These are phyloP conservation scores for Cerrena zonata DNA, from an alignment of 1,284 basidiomycete genomes.

Conservation along the genomic window DNA sequence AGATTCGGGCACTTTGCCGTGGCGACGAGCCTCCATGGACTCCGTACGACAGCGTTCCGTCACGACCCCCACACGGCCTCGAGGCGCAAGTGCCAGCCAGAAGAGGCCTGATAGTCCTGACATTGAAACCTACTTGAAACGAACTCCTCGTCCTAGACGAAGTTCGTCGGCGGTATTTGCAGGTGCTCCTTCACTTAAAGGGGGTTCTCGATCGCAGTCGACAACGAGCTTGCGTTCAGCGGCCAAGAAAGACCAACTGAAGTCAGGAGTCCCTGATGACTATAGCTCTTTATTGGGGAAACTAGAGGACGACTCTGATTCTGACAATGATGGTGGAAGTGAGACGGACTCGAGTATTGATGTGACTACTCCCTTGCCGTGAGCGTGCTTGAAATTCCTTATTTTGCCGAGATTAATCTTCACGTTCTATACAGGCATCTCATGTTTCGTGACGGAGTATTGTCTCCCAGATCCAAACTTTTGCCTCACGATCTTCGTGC, in stretches of 20 bases:
- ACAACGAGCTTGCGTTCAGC: conserved; percentile 14
- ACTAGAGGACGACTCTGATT: conserved; percentile 18
- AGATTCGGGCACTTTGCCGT: conserved; percentile 13
- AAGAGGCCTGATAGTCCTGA: conserved; percentile 38
- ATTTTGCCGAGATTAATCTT: background rate
- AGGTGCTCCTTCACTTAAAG: conserved; percentile 7
- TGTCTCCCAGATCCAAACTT: conserved; percentile 69
- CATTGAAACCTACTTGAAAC: conserved; percentile 40
- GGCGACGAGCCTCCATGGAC: conserved; percentile 2
- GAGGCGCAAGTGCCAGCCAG: background rate
- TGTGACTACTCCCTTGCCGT: conserved; percentile 74
- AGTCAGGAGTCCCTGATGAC: conserved; percentile 15
- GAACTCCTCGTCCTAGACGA: conserved; percentile 39
- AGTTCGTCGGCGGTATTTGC: conserved; percentile 22
- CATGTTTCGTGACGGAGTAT: conserved; percentile 66
- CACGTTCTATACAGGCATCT: conserved; percentile 44
- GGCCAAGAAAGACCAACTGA: conserved; percentile 15
- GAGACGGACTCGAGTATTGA: conserved; percentile 69
- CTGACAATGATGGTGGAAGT: conserved; percentile 35
- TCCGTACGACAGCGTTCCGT: background rate
- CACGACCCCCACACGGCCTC: background rate
- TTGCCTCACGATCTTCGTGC: conserved; percentile 27
- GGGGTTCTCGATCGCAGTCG: conserved; percentile 15
- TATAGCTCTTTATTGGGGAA: conserved; percentile 11
- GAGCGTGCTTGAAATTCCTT: conserved; percentile 34